Base-by-base conservation (phyloP, 2,329 filamentous ascomycete species). In the Penicillium sp. region DNA sequence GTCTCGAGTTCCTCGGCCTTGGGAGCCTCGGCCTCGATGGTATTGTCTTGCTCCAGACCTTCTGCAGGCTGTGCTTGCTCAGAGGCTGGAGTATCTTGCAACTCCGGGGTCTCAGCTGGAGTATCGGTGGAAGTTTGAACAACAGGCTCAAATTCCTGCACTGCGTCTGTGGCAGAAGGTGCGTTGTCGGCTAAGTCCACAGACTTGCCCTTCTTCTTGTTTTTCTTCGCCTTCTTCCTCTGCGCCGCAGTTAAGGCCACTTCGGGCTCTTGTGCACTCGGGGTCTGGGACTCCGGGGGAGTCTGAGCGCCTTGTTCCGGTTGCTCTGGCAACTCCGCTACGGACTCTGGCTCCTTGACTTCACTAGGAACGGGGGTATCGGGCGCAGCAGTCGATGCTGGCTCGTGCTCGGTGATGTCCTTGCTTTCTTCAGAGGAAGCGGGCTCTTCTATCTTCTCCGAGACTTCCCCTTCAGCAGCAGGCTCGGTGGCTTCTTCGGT, bases 131-230 rank as follows among this genome's bases (percentile, higher is more conserved):
- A 47, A 47, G 46, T 5, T 18, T 58, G 47, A 14, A 48, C 39
- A 20, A 38, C 18, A 22, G 50, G 9, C 9, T 64, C 58, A 14
- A 44, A 35, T 18, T 56, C 53, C n/a, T 58, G 44, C 6, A 45
- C n/a, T 20, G 22, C 18, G 29, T 61, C 55, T 2, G 38, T 32
- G n/a, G 51, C 29, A 35, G 42, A 18, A 42, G 57, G 26, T 9
- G 46, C 37, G 16, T 61, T 57, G 26, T 58, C 53, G 10, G 34
- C 58, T 42, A 57, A 53, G 29, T 65, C 63, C 22, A 61, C 51
- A n/a, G 64, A 64, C 29, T 64, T 61, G 29, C 53, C 56, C 50
- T 64, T 66, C 53, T 64, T 65, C 52, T 66, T 66, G 37, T 62
- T 64, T 47, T 63, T 66, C 58, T 63, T 66, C 29, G 57, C 58